phyloP scores from a whole-genome alignment of 1,139 yeast species.

The Hansenula lynferdii region DNA sequence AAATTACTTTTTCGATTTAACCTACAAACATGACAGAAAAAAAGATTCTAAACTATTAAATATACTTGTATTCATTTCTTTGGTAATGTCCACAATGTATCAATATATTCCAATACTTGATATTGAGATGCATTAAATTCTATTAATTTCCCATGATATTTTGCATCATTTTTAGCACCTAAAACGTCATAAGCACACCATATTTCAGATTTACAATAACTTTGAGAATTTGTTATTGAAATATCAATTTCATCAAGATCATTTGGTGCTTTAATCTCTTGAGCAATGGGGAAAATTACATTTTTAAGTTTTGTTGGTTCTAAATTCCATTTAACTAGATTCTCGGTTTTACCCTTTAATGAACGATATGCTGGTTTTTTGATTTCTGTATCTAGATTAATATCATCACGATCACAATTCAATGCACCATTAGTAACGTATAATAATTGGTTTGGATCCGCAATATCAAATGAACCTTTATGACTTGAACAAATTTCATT shows the following conservation, averaged over 20 bases:
- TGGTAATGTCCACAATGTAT: background rate
- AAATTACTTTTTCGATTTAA: too few relatives aligned
- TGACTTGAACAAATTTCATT: slow-evolving; percentile 4
- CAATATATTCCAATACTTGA: slow-evolving; percentile 2
- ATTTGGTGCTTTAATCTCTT: background rate
- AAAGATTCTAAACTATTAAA: too few relatives aligned
- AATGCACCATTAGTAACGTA: slow-evolving; percentile 12
- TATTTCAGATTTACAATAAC: slow-evolving; percentile 1
- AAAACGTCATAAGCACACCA: slow-evolving; percentile 9
- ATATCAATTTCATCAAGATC: slow-evolving; percentile 2
- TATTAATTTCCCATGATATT: slow-evolving; percentile 6
- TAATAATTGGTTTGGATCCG: slow-evolving; percentile 3
- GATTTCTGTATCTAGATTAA: background rate
- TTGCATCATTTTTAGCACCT: slow-evolving; percentile 9
- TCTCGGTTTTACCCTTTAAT: background rate
- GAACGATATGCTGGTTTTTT: slow-evolving; percentile 1
- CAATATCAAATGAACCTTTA: slow-evolving; percentile 5
- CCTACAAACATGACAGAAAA: too few relatives aligned
- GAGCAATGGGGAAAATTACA: slow-evolving; percentile 2
- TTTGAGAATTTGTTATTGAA: background rate
- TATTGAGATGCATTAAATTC: slow-evolving; percentile 4
- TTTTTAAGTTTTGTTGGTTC: background rate
- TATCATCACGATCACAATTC: slow-evolving; percentile 5
- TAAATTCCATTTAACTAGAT: background rate
- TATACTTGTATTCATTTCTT: too few relatives aligned